Percentiles rank a stretch among this genome's conserved stretches.
Conservation (phyloP, 371 early-diverging fungal species). For the Zopfochytrium polystomum region DNA sequence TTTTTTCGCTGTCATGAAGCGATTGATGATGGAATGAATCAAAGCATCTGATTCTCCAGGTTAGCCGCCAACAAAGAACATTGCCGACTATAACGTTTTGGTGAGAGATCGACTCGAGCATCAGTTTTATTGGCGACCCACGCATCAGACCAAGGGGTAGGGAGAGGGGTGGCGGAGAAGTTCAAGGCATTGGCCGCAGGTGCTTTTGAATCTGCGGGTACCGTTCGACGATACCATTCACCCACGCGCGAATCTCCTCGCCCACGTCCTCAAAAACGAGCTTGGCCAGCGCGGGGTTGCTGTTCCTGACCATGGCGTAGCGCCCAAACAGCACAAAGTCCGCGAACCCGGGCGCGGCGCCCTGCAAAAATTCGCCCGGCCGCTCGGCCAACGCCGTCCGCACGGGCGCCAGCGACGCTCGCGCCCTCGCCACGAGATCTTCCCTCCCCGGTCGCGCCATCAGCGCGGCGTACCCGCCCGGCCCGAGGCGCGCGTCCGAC, state of each 20-base stretch:
- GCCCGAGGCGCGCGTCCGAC: conserved; percentile 23
- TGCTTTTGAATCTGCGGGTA: conserved; percentile 9
- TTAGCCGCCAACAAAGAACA: too few relatives aligned
- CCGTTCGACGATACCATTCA: conserved; percentile 9
- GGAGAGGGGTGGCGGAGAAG: not conserved
- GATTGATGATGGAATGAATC: too few relatives aligned
- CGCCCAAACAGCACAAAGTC: conserved; percentile 35
- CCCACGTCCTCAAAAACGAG: conserved; percentile 25
- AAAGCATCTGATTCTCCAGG: too few relatives aligned
- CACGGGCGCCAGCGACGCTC: conserved; percentile 17
- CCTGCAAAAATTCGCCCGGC: conserved; percentile 33
- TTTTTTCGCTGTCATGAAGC: too few relatives aligned
- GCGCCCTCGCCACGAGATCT: conserved; percentile 18
- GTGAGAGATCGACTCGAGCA: too few relatives aligned
- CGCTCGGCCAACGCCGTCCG: conserved; percentile 19
- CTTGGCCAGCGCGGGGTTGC: conserved; percentile 10
- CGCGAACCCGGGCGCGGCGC: conserved; percentile 26
- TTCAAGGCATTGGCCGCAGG: conserved; percentile 6
- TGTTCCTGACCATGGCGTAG: conserved; percentile 27
- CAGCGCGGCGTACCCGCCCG: not conserved
- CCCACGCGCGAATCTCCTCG: conserved; percentile 19
- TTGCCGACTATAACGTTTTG: too few relatives aligned
- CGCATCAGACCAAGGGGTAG: too few relatives aligned
- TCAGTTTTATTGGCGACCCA: too few relatives aligned
- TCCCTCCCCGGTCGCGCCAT: not conserved